phyloP scores from a whole-genome alignment of 495 filamentous ascomycete species.

The Hypoxylon fragiforme region DNA sequence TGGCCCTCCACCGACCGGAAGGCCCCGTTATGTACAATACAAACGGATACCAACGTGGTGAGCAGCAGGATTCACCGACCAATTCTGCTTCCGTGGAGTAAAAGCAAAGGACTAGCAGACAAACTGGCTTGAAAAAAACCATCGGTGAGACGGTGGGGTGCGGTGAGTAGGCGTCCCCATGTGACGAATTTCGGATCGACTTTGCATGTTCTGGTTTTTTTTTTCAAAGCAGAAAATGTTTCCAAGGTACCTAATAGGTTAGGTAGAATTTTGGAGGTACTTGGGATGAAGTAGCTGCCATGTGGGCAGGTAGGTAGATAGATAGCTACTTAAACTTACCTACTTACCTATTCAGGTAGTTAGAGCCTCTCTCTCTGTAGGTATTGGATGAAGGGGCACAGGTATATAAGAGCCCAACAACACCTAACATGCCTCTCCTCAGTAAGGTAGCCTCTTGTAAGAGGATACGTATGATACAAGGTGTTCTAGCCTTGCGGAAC shows the following conservation, averaged over 20 bases:
- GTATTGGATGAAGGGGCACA: no score
- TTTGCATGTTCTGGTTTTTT: no score
- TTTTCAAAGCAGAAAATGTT: no score
- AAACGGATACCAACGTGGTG: no score
- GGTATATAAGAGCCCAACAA: no score
- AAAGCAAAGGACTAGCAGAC: background rate
- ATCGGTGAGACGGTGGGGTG: background rate
- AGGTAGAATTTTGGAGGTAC: no score
- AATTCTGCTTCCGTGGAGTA: background rate
- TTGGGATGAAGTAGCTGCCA: no score
- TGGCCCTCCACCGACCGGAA: slow-evolving; percentile 9
- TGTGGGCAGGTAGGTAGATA: no score
- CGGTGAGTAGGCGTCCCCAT: background rate
- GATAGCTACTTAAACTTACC: no score
- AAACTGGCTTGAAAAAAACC: background rate
- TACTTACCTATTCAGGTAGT: no score
- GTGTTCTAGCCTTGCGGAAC: slow-evolving; percentile 17
- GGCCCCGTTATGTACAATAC: slow-evolving; percentile 14
- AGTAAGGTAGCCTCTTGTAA: slow-evolving; percentile 4
- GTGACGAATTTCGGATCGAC: background rate
- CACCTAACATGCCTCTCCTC: background rate
- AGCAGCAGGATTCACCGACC: background rate
- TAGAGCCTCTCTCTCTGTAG: no score
- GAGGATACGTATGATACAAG: slow-evolving; percentile 7
- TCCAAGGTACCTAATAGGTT: background rate